These are phyloP conservation scores for Solanum chiquidenum DNA, from an alignment of 257 asterid species.

Conservation along the genomic window DNA sequence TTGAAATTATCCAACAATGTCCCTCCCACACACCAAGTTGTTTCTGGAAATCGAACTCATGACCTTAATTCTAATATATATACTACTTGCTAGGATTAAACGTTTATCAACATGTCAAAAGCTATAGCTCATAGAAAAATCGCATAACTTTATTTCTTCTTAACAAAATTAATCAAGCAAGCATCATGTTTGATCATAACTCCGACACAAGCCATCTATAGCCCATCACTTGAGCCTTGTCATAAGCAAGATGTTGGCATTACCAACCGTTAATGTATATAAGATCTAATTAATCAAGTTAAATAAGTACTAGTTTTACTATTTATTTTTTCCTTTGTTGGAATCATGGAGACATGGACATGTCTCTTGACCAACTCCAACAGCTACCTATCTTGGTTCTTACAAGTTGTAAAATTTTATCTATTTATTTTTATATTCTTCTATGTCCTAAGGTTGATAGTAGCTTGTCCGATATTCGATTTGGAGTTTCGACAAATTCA, in stretches of 20 bases:
- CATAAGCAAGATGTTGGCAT: neutral
- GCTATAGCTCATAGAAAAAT: neutral
- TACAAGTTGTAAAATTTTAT: neutral
- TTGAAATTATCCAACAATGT: neutral
- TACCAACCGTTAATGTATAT: neutral
- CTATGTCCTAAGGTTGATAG: too few relatives aligned
- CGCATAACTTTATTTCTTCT: neutral
- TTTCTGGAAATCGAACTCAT: neutral
- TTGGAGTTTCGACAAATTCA: too few relatives aligned
- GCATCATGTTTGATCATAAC: neutral
- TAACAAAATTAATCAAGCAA: neutral
- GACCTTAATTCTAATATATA: neutral
- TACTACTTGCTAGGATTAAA: neutral
- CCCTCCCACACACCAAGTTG: neutral
- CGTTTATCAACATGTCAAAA: neutral
- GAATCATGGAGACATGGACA: neutral
- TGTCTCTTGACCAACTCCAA: neutral
- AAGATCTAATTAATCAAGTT: neutral
- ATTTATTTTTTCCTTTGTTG: neutral
- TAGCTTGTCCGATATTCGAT: fast-evolving
- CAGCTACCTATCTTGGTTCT: neutral
- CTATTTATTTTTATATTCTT: neutral
- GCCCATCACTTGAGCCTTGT: neutral
- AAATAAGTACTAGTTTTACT: neutral
- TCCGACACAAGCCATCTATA: neutral